phyloP scores from a whole-genome alignment of 2,329 filamentous ascomycete species.

The Cytospora leucostoma region DNA sequence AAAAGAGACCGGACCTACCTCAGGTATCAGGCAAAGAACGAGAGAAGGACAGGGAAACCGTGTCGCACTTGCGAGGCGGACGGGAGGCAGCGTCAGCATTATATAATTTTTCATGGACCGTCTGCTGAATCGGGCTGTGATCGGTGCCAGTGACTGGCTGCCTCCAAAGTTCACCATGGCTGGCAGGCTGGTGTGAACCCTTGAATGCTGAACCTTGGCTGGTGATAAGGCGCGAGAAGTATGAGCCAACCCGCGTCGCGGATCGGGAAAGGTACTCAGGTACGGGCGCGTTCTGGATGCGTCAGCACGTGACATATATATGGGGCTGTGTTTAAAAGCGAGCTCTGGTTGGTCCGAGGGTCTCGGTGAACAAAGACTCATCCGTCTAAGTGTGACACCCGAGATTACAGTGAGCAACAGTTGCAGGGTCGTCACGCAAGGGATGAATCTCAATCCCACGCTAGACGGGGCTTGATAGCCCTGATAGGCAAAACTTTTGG shows the following conservation, averaged over 20 bases:
- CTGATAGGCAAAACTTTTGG: constrained; percentile 9
- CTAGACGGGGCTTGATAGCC: background rate
- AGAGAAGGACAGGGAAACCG: constrained; percentile 5
- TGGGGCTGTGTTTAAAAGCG: background rate
- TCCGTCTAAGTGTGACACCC: constrained; percentile 23
- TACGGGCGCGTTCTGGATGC: constrained; percentile 17
- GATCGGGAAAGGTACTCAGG: constrained; percentile 2
- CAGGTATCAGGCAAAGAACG: constrained; percentile 24
- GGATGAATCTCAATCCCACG: constrained; percentile 5
- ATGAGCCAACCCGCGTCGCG: constrained; percentile 24
- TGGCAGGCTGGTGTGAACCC: background rate
- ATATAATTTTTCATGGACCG: constrained; percentile 12
- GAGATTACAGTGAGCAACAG: constrained; percentile 20
- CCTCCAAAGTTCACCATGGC: constrained; percentile 23
- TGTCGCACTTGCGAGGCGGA: constrained; percentile 1
- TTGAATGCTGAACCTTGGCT: constrained; percentile 10
- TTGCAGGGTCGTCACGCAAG: constrained; percentile 15
- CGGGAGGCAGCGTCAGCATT: constrained; percentile 21
- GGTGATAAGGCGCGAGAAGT: constrained; percentile 25
- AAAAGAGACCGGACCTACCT: constrained; percentile 20
- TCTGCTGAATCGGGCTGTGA: constrained; percentile 21
- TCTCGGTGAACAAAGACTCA: constrained; percentile 24
- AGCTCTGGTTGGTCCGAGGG: constrained; percentile 15
- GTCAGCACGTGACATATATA: constrained; percentile 18
- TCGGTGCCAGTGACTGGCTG: constrained; percentile 21